Percentiles rank a stretch among this genome's conserved stretches.
These are phyloP conservation scores for Petasospora rhodanensis DNA, from an alignment of 1,139 yeast genomes.

Conservation along the genomic window DNA sequence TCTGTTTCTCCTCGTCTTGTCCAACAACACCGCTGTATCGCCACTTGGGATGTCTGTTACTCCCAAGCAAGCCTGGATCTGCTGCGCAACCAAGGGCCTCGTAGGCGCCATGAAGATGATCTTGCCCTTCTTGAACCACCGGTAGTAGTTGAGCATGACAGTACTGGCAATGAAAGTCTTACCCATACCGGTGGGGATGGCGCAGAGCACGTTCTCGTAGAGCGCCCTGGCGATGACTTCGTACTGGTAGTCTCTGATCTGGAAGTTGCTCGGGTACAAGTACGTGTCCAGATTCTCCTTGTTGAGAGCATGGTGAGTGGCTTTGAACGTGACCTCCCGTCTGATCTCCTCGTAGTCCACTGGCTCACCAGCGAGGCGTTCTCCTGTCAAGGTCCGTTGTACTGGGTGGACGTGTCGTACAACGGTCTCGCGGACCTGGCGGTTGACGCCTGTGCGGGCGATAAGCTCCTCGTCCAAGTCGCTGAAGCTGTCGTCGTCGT, in stretches of 20 bases:
- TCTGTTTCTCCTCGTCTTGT: conserved; percentile 61
- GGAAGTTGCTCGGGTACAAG: conserved; percentile 81
- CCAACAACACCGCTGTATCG: conserved; percentile 78
- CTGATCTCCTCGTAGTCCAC: conserved; percentile 32
- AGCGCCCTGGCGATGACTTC: conserved; percentile 72
- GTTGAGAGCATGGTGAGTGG: conserved; percentile 50
- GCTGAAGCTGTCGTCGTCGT: conserved; percentile 31
- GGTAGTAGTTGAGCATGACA: conserved; percentile 81
- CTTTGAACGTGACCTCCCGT: conserved; percentile 30
- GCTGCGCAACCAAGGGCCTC: conserved; percentile 95
- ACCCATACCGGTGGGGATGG: conserved; percentile 96
- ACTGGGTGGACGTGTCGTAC: conserved; percentile 28
- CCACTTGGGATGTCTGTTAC: conserved; percentile 77
- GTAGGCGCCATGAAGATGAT: conserved; percentile 97
- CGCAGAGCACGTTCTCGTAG: conserved; percentile 72
- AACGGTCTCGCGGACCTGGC: conserved; percentile 28
- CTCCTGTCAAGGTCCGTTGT: conserved; percentile 33
- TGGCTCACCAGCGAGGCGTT: conserved; percentile 27
- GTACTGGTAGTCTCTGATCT: conserved; percentile 82
- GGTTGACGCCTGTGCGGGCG: conserved; percentile 27
- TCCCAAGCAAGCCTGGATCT: conserved; percentile 87
- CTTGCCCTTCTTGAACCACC: conserved; percentile 78
- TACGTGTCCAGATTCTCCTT: conserved; percentile 41
- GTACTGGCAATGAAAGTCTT: conserved; percentile 95
- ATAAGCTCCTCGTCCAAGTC: conserved; percentile 22